These are phyloP conservation scores for Helminthosporium solani DNA, from an alignment of 2,329 filamentous ascomycete genomes.

Conservation along the genomic window DNA sequence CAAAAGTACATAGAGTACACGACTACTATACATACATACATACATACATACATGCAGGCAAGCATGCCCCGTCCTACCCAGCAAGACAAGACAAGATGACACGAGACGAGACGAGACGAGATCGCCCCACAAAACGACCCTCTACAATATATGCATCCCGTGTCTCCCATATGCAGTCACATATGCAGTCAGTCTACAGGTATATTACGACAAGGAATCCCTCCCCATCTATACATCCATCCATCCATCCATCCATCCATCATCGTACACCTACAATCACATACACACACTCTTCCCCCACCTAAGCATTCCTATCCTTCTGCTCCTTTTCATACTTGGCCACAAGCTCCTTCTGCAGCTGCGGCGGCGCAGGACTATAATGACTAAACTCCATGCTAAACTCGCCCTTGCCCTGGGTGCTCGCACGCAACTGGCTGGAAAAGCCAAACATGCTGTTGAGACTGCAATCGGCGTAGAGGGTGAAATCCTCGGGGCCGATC, in stretches of 20 bases:
- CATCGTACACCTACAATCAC: background rate
- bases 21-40: too few relatives aligned
- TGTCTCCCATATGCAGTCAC: too few relatives aligned
- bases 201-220: background rate
- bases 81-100: too few relatives aligned
- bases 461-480: conserved; percentile 85
- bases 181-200: too few relatives aligned
- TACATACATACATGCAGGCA: too few relatives aligned
- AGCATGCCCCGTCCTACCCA: too few relatives aligned
- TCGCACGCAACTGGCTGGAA: conserved; percentile 82
- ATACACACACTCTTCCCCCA: background rate
- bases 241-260: background rate
- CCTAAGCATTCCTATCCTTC: conserved; percentile 64
- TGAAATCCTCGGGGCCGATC: conserved; percentile 91
- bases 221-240: background rate
- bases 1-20: too few relatives aligned
- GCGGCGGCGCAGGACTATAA: conserved; percentile 81
- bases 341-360: conserved; percentile 79
- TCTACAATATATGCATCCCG: too few relatives aligned
- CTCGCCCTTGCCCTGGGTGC: conserved; percentile 97
- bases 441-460: conserved; percentile 99
- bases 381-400: conserved; percentile 99
- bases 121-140: too few relatives aligned
- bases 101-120: too few relatives aligned
- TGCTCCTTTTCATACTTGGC: conserved; percentile 68